Conservation (phyloP, 305 asterid species). For the Caryopteris hybrid region DNA sequence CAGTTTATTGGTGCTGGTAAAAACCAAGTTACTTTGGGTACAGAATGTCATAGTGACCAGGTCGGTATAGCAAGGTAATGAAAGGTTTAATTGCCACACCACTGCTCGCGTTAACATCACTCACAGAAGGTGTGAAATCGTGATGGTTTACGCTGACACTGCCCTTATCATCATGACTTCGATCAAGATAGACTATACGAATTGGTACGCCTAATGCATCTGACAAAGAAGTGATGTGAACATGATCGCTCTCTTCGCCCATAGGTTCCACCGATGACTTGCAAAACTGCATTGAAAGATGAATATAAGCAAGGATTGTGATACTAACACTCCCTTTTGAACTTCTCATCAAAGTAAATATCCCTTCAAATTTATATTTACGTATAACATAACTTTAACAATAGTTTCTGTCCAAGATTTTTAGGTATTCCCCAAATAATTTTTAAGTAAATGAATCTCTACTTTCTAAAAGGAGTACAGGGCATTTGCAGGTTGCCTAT, state of each 20-base stretch:
- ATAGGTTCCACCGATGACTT: constrained; percentile 95
- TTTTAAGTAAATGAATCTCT: too few relatives aligned
- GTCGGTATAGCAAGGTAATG: constrained; percentile 81
- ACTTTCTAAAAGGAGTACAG: too few relatives aligned
- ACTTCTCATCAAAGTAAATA: too few relatives aligned
- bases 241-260: constrained; percentile 99
- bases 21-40: constrained; percentile 50
- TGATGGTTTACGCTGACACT: constrained; percentile 81
- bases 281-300: constrained; percentile 65
- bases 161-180: constrained; percentile 80
- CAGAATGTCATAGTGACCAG: constrained; percentile 92
- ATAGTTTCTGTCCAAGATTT: too few relatives aligned
- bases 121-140: constrained; percentile 57
- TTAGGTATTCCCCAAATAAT: too few relatives aligned
- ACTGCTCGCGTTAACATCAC: constrained; percentile 10
- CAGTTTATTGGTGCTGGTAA: constrained; percentile 1
- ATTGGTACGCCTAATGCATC: constrained; percentile 87
- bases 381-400: too few relatives aligned
- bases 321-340: too few relatives aligned
- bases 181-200: constrained; percentile 87
- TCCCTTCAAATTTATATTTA: too few relatives aligned
- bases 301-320: constrained; percentile 6
- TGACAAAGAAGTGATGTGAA: constrained; percentile 91
- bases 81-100: constrained; percentile 41
- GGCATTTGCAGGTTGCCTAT: too few relatives aligned